These are phyloP conservation scores for Phytophthora colocasiae DNA, from an alignment of 352 stramenopile species.

Conservation along the genomic window DNA sequence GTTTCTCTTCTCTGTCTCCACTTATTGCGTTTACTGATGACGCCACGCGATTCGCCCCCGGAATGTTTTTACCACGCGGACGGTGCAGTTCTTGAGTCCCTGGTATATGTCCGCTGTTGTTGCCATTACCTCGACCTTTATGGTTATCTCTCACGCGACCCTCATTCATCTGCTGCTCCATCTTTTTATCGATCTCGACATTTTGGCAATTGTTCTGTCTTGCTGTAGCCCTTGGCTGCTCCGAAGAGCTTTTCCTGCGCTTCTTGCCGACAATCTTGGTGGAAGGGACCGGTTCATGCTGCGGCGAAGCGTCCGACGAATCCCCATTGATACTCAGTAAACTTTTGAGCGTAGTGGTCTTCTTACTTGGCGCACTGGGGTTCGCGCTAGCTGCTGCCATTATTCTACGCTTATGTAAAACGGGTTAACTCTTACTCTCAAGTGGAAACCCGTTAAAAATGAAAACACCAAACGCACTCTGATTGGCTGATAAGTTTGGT, in stretches of 20 bases:
- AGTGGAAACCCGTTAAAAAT: no score
- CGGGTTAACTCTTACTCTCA: no score
- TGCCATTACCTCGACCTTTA: background rate
- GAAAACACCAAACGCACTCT: no score
- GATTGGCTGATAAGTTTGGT: no score
- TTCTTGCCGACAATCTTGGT: slow-evolving; percentile 2
- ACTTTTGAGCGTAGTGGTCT: slow-evolving; percentile 4
- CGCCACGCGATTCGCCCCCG: background rate
- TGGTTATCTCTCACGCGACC: background rate
- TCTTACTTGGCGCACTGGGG: background rate
- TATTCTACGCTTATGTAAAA: background rate
- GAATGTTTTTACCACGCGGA: background rate
- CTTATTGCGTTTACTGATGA: background rate
- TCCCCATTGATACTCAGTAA: slow-evolving; percentile 13
- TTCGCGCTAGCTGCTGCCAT: slow-evolving; percentile 2
- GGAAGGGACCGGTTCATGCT: background rate
- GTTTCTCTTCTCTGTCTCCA: slow-evolving; percentile 3
- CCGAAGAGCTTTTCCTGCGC: background rate
- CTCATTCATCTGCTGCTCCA: background rate
- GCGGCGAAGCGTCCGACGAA: slow-evolving; percentile 20
- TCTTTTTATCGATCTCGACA: background rate
- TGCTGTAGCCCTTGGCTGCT: background rate
- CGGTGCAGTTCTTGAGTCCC: background rate
- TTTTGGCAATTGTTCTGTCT: background rate
- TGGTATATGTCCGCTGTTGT: background rate